These are phyloP conservation scores for Meredithiella fracta DNA, from an alignment of 2,329 filamentous ascomycete genomes.

Conservation along the genomic window DNA sequence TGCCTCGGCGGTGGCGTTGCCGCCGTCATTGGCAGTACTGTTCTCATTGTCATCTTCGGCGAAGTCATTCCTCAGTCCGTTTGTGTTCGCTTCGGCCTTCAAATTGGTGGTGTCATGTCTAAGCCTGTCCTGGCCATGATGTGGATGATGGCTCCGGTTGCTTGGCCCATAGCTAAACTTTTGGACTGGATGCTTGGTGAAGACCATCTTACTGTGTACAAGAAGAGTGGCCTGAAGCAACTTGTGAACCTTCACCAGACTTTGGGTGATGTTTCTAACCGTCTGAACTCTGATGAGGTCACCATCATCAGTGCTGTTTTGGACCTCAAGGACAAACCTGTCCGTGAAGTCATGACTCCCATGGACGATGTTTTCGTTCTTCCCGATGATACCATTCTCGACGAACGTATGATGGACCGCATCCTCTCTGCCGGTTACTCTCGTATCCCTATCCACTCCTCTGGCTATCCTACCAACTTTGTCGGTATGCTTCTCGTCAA, in stretches of 20 bases:
- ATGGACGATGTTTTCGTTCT: slow-evolving; percentile 96
- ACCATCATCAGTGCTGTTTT: slow-evolving; percentile 96
- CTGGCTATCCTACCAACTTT: slow-evolving; percentile 72
- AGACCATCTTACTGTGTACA: slow-evolving; percentile 93
- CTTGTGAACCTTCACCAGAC: slow-evolving; percentile 89
- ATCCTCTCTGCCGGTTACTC: slow-evolving; percentile 92
- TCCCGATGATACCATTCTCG: slow-evolving; percentile 83
- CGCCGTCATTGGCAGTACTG: slow-evolving; percentile 81
- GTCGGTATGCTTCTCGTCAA: slow-evolving; percentile 97
- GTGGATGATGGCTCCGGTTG: slow-evolving; percentile 78
- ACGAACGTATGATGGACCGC: slow-evolving; percentile 85
- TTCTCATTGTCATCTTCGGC: slow-evolving; percentile 94
- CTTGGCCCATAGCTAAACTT: slow-evolving; percentile 89
- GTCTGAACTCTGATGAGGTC: slow-evolving; percentile 91
- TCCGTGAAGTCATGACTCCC: slow-evolving; percentile 93
- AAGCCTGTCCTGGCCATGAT: slow-evolving; percentile 75
- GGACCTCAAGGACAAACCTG: slow-evolving; percentile 89
- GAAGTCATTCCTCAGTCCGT: slow-evolving; percentile 92
- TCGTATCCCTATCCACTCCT: slow-evolving; percentile 81
- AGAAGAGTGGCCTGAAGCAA: slow-evolving; percentile 93
- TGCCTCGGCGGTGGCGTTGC: slow-evolving; percentile 90
- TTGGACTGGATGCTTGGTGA: slow-evolving; percentile 86
- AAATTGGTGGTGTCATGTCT: slow-evolving; percentile 87
- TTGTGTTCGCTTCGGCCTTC: slow-evolving; percentile 88
- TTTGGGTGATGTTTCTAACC: slow-evolving; percentile 69